Base-by-base conservation (phyloP, 306 rosid genomes). In the Casuarina glauca region DNA sequence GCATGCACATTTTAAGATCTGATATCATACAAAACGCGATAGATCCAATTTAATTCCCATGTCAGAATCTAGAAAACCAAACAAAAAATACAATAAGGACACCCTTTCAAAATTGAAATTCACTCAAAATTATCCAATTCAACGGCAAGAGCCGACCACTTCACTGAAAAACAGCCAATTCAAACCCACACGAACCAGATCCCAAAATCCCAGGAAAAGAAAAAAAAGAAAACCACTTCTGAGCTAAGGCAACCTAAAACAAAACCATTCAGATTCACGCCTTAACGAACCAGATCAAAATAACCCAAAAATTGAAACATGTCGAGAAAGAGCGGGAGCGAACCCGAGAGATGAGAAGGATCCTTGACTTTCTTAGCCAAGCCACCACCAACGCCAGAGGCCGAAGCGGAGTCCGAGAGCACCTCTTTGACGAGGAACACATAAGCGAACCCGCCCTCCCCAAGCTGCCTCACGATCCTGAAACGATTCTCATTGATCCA, bases 401-500 rank as follows among this genome's bases (percentile, higher is more conserved):
- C 66, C 3, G 87, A 61, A 51, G 85, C 72, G 16, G 85, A 79
- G 62, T 91, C 97, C 7, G 91, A 4, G 69, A 77, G 74, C 9
- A 86, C 76, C 87, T 93, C 99, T 88, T 90, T 93, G 82, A 96
- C 96, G 70, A 96, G 81, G 80, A 72, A 96, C 62, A 93, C 98
- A 41, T 68, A 93, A 67, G 99, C 96, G 84, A 93, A 93, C n/a
- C 96, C 99, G 57, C 99, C 99, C 87, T 96, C 99, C 2, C 97
- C 99, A 76, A 96, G 99, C 90, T 93, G 97, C 84, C 97, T 83
- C 26, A 96, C 80, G 85, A 96, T 80, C 78, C 84, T 92, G 94
- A 96, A 93, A 8, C 99, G 90, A 60, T 82, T 93, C 57, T 96
- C 99, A 54, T 96, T 96, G 97, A 96, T 96, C 99, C 99, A 96